A percentile compares a stretch with the other conserved stretches of the same genome.
phyloP scores from a whole-genome alignment of 2,329 filamentous ascomycete species.

The Beauveria australis region DNA sequence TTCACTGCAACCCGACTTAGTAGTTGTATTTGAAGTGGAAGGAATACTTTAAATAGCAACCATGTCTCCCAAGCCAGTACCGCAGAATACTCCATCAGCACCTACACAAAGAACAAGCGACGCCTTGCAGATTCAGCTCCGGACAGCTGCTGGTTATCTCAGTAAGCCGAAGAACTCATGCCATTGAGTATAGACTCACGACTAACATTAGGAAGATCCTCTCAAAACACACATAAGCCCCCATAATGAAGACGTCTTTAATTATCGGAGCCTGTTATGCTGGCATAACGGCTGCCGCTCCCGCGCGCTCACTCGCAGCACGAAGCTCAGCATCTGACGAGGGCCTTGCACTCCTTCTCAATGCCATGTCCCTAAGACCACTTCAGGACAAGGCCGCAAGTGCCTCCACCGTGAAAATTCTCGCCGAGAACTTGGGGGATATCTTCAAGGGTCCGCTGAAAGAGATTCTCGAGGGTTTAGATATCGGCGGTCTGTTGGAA shows the following conservation, averaged over 20 bases:
- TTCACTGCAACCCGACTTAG: not conserved
- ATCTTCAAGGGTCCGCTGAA: not conserved
- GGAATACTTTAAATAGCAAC: not conserved
- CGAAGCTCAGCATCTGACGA: not conserved
- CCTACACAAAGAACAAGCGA: not conserved
- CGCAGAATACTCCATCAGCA: not conserved
- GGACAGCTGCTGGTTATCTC: not conserved
- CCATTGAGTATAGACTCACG: not conserved
- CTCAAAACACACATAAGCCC: not conserved
- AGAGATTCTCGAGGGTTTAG: not conserved
- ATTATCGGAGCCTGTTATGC: slow-evolving; percentile 1
- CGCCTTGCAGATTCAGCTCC: not conserved
- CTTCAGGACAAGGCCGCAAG: not conserved
- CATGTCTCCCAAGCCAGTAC: not conserved
- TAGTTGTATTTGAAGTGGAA: not conserved
- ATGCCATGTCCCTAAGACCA: not conserved
- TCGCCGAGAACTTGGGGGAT: not conserved
- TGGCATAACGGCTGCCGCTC: not conserved
- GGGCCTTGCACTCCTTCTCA: not conserved
- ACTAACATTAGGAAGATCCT: not conserved
- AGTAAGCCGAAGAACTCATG: not conserved
- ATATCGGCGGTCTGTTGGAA: not conserved
- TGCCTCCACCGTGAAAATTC: not conserved
- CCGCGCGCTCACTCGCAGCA: not conserved
- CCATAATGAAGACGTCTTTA: not conserved